Conservation (phyloP, 352 stramenopile species). For the Globisporangium barbulae region DNA sequence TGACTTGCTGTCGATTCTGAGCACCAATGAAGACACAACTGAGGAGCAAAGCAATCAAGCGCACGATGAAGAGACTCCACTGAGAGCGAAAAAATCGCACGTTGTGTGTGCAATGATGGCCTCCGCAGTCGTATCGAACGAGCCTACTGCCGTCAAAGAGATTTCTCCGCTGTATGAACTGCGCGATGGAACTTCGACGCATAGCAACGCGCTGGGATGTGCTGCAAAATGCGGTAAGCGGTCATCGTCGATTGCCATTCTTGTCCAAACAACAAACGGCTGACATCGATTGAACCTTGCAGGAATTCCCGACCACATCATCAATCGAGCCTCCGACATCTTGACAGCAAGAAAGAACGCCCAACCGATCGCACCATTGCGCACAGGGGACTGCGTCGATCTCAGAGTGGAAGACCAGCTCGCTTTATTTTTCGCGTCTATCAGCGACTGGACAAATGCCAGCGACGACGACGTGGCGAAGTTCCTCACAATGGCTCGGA, state of each 20-base stretch:
- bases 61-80: not conserved
- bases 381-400: slow-evolving; percentile 21
- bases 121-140: slow-evolving; percentile 24
- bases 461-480: slow-evolving; percentile 40
- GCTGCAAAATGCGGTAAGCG: slow-evolving; percentile 55
- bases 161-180: slow-evolving; percentile 60
- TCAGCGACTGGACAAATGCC: slow-evolving; percentile 46
- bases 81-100: slow-evolving; percentile 3
- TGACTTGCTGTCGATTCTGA: slow-evolving; percentile 24
- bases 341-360: slow-evolving; percentile 31
- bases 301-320: slow-evolving; percentile 44
- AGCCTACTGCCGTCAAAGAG: slow-evolving; percentile 19
- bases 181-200: slow-evolving; percentile 46
- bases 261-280: not conserved
- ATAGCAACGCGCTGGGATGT: slow-evolving; percentile 75
- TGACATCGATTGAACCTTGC: slow-evolving; percentile 5
- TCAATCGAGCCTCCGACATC: slow-evolving; percentile 45
- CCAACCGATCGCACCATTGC: slow-evolving; percentile 22
- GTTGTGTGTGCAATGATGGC: slow-evolving; percentile 59
- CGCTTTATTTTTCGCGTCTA: slow-evolving; percentile 40
- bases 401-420: slow-evolving; percentile 44
- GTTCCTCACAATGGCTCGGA: slow-evolving; percentile 50
- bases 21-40: not conserved
- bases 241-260: not conserved
- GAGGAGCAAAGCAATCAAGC: not conserved